Conservation (phyloP, 2,329 filamentous ascomycete genomes). For the Colletotrichum zoysiae region DNA sequence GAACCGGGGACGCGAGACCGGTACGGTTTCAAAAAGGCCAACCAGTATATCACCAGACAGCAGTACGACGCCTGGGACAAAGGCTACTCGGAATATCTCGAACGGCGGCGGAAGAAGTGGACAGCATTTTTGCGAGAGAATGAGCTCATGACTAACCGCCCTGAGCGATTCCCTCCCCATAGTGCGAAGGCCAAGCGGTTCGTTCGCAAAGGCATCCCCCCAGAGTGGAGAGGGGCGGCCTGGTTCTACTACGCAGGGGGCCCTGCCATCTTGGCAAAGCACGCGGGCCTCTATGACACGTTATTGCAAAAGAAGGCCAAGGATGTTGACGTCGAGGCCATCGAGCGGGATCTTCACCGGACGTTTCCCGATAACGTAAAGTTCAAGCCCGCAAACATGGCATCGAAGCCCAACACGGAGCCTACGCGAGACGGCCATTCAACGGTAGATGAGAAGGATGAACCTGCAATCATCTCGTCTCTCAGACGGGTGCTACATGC, state of each 20-base stretch:
- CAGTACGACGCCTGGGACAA: constrained; percentile 87
- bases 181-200: constrained; percentile 90
- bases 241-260: constrained; percentile 98
- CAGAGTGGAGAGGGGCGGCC: constrained; percentile 92
- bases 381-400: constrained; percentile 75
- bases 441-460: constrained; percentile 56
- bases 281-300: constrained; percentile 81
- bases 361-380: constrained; percentile 95
- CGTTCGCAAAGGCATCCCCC: constrained; percentile 91
- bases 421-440: constrained; percentile 25
- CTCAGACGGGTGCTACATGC: constrained; percentile 88
- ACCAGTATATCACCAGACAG: constrained; percentile 79
- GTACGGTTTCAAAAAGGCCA: constrained; percentile 93
- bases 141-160: constrained; percentile 77
- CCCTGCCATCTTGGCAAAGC: constrained; percentile 80
- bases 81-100: constrained; percentile 80
- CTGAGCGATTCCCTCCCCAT: constrained; percentile 82
- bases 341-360: constrained; percentile 92
- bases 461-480: constrained; percentile 83
- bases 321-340: constrained; percentile 84
- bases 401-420: constrained; percentile 48
- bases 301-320: constrained; percentile 75
- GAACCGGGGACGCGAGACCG: constrained; percentile 75
- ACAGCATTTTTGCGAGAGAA: constrained; percentile 80
- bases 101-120: constrained; percentile 86